Evolutionary conservation across 2,329 filamentous ascomycete genomes (phyloP), one percentile per base, ranked within the genome.

Genomic region (Monilinia aucupariae): DNA sequence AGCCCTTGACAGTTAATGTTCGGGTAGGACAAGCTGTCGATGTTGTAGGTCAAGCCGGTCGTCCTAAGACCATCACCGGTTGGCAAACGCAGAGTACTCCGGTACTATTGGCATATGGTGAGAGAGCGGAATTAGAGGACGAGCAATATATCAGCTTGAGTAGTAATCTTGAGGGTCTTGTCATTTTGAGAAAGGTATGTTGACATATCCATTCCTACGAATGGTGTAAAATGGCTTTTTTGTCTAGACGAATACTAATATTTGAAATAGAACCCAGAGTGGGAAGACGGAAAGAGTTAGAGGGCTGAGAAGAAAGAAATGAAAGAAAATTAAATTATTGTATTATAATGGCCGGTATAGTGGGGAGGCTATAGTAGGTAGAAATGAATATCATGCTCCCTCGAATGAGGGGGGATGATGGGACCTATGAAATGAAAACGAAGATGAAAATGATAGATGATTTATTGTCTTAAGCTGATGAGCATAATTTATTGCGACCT

Each of bases 11-110:
- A 60, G 92, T 97, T 73, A 97, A 97, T 71, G 94, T 99, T 20
- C 89, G 94, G 39, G 93, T 99, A 51, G 94, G 94, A 76, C 96
- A 99, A 78, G 94, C 96, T 20, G 96, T 99, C 25, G 94, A 99
- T 75, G 92, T 99, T 49, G 94, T 99, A 48, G 96, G 94, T 59
- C 94, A 97, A 77, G 94, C 96, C 15, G 94, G 94, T 75, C 85
- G 93, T 67, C 94, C 94, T 69, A 97, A 99, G 87, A 99, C 94
- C 2, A 99, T 99, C 72, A 99, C 94, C 12, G 94, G 94, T 60
- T 99, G 94, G 94, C 94, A 99, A 78, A 99, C 94, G 68, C 94
- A 99, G 81, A 97, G 91, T 79, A 99, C 94, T n/a, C 94, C 94
- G 0, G 94, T 99, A 53, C 81, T 99, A 64, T 80, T 99, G 71